phyloP scores from a whole-genome alignment of 108 stramenopile genomes.

The Schizochytrium sp. region DNA sequence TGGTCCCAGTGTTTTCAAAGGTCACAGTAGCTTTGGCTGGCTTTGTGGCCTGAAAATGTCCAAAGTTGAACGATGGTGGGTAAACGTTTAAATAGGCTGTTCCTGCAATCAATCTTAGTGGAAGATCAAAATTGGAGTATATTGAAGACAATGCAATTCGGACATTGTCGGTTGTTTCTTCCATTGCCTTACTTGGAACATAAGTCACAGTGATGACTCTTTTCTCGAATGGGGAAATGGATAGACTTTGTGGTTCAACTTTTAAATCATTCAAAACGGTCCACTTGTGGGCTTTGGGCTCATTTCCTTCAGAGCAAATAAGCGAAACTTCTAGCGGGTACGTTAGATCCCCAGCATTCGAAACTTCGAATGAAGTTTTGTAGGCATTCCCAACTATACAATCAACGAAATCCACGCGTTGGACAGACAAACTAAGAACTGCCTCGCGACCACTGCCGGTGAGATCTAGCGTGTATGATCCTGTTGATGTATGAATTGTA shows the following conservation, averaged over 20 bases:
- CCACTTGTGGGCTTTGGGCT: slow-evolving; percentile 1
- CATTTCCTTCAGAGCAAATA: neutral
- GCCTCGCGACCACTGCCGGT: slow-evolving; percentile 20
- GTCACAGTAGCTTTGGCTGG: slow-evolving; percentile 1
- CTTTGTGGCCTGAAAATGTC: slow-evolving; percentile 29
- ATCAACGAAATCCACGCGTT: slow-evolving; percentile 28
- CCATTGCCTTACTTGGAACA: neutral
- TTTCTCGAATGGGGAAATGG: slow-evolving; percentile 50
- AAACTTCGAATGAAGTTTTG: neutral
- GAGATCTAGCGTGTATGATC: slow-evolving; percentile 21
- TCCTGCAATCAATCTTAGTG: neutral
- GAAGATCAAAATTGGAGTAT: slow-evolving; percentile 50
- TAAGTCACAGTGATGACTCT: slow-evolving; percentile 19
- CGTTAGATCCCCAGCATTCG: slow-evolving; percentile 29
- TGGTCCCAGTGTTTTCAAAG: slow-evolving; percentile 21
- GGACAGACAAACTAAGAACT: slow-evolving; percentile 49
- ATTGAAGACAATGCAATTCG: slow-evolving; percentile 46
- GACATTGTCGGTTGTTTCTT: neutral
- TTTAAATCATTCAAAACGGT: neutral
- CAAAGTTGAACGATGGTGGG: slow-evolving; percentile 36
- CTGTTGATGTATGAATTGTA: slow-evolving; percentile 30
- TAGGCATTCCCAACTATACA: slow-evolving; percentile 57
- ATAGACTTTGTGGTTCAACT: neutral
- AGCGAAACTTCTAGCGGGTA: slow-evolving; percentile 17
- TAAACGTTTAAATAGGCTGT: neutral